These are phyloP conservation scores for Didymella keratinophila DNA, from an alignment of 2,329 filamentous ascomycete genomes.

Conservation along the genomic window DNA sequence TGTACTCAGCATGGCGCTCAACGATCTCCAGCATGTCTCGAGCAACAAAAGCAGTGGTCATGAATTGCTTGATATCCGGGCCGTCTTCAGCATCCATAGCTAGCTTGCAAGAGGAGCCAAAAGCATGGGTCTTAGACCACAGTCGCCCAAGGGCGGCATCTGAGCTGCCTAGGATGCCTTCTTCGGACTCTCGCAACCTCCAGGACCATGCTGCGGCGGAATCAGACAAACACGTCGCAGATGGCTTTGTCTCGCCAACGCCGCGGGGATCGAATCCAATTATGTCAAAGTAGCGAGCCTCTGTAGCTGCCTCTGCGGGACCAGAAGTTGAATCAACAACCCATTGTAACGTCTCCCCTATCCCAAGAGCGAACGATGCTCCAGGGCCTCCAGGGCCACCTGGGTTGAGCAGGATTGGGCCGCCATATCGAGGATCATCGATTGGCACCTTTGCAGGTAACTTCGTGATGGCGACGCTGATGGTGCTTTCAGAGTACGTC, in stretches of 20 bases:
- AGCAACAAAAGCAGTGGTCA: constrained; percentile 58
- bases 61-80: constrained; percentile 52
- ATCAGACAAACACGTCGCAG: constrained; percentile 47
- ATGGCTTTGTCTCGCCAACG: constrained; percentile 48
- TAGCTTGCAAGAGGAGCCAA: constrained; percentile 41
- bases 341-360: constrained; percentile 36
- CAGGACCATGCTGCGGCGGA: constrained; percentile 45
- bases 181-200: constrained; percentile 46
- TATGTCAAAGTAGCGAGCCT: constrained; percentile 53
- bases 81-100: constrained; percentile 36
- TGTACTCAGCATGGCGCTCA: constrained; percentile 54
- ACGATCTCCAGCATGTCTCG: constrained; percentile 60
- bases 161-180: constrained; percentile 52
- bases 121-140: constrained; percentile 53
- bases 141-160: constrained; percentile 53
- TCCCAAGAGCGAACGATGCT: constrained; percentile 37
- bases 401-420: constrained; percentile 54
- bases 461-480: constrained; percentile 45
- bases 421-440: constrained; percentile 50
- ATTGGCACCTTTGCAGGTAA: constrained; percentile 47
- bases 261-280: constrained; percentile 57
- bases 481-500: constrained; percentile 36
- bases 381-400: constrained; percentile 56
- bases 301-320: constrained; percentile 15
- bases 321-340: constrained; percentile 39